Conservation (phyloP, 2,329 filamentous ascomycete species). For the Claviceps pazoutovae region DNA sequence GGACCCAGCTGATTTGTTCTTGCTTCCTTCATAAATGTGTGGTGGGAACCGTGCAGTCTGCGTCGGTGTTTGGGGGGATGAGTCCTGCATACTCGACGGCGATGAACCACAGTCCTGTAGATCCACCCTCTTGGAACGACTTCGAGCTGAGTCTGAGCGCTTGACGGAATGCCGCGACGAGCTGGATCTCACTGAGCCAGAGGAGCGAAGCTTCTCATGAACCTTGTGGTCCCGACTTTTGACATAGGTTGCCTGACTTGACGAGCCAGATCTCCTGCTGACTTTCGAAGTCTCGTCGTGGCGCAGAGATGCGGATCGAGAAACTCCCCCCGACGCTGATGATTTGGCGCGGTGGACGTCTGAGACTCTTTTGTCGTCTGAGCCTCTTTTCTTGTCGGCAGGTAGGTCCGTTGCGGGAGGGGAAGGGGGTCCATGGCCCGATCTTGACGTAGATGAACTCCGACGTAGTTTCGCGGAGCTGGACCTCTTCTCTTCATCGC, state of each 20-base stretch:
- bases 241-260: conserved; percentile 44
- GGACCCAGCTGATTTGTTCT: conserved; percentile 21
- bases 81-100: conserved; percentile 35
- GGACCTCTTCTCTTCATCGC: conserved; percentile 26
- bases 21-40: conserved; percentile 24
- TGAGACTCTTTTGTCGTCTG: conserved; percentile 18
- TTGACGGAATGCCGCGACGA: conserved; percentile 20
- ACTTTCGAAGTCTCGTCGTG: conserved; percentile 37
- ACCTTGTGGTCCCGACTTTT: conserved; percentile 22
- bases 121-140: conserved; percentile 21
- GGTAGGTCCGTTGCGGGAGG: conserved; percentile 51
- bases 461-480: conserved; percentile 32
- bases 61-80: conserved; percentile 48
- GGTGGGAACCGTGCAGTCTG: conserved; percentile 38
- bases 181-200: conserved; percentile 21
- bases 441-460: conserved; percentile 24
- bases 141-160: conserved; percentile 25
- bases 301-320: conserved; percentile 27
- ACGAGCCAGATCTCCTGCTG: conserved; percentile 39
- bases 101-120: conserved; percentile 29
- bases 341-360: conserved; percentile 25
- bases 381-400: conserved; percentile 24
- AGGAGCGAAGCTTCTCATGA: conserved; percentile 22
- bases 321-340: conserved; percentile 28
- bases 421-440: conserved; percentile 40